Evolutionary conservation across 78 protist genomes (phyloP), one percentile per base, ranked within the genome.

Genomic region (Thecamonas trahens): DNA sequence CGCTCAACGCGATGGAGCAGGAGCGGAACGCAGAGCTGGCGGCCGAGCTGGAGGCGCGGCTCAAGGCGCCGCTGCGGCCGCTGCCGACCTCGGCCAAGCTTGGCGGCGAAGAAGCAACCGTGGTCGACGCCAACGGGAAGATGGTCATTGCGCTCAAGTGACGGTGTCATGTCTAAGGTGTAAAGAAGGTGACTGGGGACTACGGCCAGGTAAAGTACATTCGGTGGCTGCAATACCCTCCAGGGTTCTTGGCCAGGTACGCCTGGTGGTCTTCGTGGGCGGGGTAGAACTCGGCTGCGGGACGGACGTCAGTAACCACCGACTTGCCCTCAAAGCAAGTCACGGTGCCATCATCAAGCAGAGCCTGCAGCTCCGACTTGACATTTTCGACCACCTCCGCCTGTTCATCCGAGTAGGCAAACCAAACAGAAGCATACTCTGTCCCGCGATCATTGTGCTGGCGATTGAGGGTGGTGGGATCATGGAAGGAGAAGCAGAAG

Each of bases 361-460:
- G 66, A 8, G 60, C 28, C 24, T 26, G 38, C 32, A 4, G 7
- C 58, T 65, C 66, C 37, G 47, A 15, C 64, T 64, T 44, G 58
- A 15, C 26, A 4, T n/a, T 34, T 0, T 1, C 65, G 22, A 82
- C 87, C 1, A 52, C 8, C 40, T 20, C 8, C 42, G 22, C 17
- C 74, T 91, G 93, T 61, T 70, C 74, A 2, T 80, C 89, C 32
- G 49, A 59, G 68, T 62, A 35, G 61, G 40, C 70, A 75, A 67
- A 91, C 44, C 86, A 67, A 44, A 75, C 94, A 6, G 86, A 71
- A 34, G 95, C 70, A 70, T 93, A 93, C 55, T 91, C 94, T 11
- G 96, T 80, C 20, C 97, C 97, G 24, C 26, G 44, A 34, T 93
- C 97, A 42, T 63, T 49, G 18, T 95, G 94, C 66, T 93, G 97